Conservation (phyloP, 495 filamentous ascomycete species). For the Amphirosellinia nigrospora region DNA sequence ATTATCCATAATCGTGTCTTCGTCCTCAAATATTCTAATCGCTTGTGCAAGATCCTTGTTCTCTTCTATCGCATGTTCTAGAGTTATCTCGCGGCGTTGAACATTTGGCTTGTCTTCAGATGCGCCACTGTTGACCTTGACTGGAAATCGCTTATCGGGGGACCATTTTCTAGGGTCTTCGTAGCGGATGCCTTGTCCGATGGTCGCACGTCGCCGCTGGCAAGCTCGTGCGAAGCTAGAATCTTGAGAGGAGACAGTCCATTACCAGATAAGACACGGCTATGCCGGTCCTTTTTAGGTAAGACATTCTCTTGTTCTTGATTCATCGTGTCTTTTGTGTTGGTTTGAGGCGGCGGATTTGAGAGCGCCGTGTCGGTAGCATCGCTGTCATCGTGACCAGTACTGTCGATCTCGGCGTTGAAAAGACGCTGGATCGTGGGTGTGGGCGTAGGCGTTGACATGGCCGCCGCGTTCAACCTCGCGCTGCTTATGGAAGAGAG, state of each 20-base stretch:
- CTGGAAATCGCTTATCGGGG: conserved; percentile 61
- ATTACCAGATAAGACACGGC: conserved; percentile 53
- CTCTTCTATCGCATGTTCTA: conserved; percentile 50
- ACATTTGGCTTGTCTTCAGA: conserved; percentile 35
- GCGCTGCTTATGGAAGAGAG: conserved; percentile 3
- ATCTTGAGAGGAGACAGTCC: conserved; percentile 59
- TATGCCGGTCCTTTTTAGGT: conserved; percentile 49
- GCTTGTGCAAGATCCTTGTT: conserved; percentile 50
- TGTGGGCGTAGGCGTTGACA: conserved; percentile 11
- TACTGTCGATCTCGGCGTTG: background rate
- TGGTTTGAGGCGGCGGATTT: conserved; percentile 33
- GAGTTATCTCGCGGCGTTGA: conserved; percentile 46
- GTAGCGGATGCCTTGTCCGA: conserved; percentile 32
- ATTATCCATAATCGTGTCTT: conserved; percentile 41
- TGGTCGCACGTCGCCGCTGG: conserved; percentile 33
- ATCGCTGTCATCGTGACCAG: background rate
- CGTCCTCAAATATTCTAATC: conserved; percentile 62
- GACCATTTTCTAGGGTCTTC: conserved; percentile 54
- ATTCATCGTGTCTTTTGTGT: conserved; percentile 36
- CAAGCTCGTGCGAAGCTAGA: conserved; percentile 36
- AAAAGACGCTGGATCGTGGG: conserved; percentile 21
- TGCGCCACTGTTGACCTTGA: conserved; percentile 49
- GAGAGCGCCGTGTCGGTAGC: background rate
- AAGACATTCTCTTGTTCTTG: conserved; percentile 42
- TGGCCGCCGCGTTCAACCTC: conserved; percentile 6